These are phyloP conservation scores for Lodderomyces elongisporus DNA, from an alignment of 1,139 yeast species.

Conservation along the genomic window DNA sequence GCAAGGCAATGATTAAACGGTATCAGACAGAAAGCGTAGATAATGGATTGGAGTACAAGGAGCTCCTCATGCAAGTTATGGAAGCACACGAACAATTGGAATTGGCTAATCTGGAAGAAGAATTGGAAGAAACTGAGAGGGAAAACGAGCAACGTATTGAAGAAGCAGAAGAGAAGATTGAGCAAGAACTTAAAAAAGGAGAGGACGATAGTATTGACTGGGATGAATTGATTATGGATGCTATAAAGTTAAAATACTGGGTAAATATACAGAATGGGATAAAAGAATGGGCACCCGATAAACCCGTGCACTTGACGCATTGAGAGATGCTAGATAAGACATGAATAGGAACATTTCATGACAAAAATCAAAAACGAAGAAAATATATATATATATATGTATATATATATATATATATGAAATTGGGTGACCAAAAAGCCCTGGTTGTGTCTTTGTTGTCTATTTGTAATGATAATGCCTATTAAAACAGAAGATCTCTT, in stretches of 20 bases:
- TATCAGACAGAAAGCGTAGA: slow-evolving; percentile 29
- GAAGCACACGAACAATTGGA: slow-evolving; percentile 78
- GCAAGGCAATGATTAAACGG: slow-evolving; percentile 31
- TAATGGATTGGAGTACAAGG: slow-evolving; percentile 44
- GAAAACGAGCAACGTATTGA: slow-evolving; percentile 56
- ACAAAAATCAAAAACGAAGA: too few relatives aligned
- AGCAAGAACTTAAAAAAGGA: slow-evolving; percentile 19
- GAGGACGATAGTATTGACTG: slow-evolving; percentile 27
- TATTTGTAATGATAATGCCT: too few relatives aligned
- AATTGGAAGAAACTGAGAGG: slow-evolving; percentile 45
- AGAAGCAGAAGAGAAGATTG: slow-evolving; percentile 30
- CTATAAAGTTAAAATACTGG: slow-evolving; percentile 81
- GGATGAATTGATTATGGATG: slow-evolving; percentile 57
- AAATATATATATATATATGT: too few relatives aligned
- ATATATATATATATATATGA: too few relatives aligned
- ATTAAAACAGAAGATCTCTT: too few relatives aligned
- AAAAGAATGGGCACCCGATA: slow-evolving; percentile 74
- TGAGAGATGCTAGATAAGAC: too few relatives aligned
- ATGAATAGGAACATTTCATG: too few relatives aligned
- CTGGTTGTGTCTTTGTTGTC: too few relatives aligned
- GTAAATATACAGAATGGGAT: slow-evolving; percentile 68
- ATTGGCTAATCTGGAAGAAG: slow-evolving; percentile 54
- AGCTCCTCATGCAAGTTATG: slow-evolving; percentile 64
- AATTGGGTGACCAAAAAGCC: too few relatives aligned
- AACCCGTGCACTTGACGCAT: slow-evolving; percentile 60